Conservation (phyloP, 2,329 filamentous ascomycete genomes). For the Sordariomycetes sp. region DNA sequence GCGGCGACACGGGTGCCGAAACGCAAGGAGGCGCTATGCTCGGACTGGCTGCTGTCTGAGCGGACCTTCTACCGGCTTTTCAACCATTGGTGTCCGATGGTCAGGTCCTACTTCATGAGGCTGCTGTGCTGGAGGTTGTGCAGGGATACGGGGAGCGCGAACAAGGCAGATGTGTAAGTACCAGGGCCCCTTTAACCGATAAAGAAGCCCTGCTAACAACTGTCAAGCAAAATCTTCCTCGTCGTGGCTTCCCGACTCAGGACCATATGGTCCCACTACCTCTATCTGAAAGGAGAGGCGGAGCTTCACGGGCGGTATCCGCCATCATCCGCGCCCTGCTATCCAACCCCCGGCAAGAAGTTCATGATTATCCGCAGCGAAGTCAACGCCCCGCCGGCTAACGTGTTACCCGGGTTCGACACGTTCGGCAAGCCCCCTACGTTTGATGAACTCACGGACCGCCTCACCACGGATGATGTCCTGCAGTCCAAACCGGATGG, state of each 20-base stretch:
- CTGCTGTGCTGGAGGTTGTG: constrained; percentile 82
- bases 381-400: constrained; percentile 29
- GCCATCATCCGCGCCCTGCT: constrained; percentile 69
- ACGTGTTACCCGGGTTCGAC: constrained; percentile 37
- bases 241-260: constrained; percentile 55
- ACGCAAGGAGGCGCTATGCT: constrained; percentile 57
- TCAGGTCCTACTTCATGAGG: constrained; percentile 84
- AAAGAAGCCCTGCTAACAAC: constrained; percentile 11
- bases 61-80: constrained; percentile 70
- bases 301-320: constrained; percentile 36
- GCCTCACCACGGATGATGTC: not conserved
- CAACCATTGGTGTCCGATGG: constrained; percentile 93
- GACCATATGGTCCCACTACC: constrained; percentile 65
- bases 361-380: constrained; percentile 86
- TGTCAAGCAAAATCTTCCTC: constrained; percentile 52
- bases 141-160: constrained; percentile 54
- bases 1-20: constrained; percentile 50
- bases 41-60: constrained; percentile 63
- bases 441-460: constrained; percentile 5
- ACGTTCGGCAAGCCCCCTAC: constrained; percentile 20
- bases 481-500: constrained; percentile 19
- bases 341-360: constrained; percentile 70
- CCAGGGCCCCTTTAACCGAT: not conserved
- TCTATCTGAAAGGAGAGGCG: constrained; percentile 58
- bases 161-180: constrained; percentile 54